Percentiles rank a stretch among this genome's conserved stretches.
phyloP scores from a whole-genome alignment of 2,329 filamentous ascomycete species.

The Shiraia sp. region DNA sequence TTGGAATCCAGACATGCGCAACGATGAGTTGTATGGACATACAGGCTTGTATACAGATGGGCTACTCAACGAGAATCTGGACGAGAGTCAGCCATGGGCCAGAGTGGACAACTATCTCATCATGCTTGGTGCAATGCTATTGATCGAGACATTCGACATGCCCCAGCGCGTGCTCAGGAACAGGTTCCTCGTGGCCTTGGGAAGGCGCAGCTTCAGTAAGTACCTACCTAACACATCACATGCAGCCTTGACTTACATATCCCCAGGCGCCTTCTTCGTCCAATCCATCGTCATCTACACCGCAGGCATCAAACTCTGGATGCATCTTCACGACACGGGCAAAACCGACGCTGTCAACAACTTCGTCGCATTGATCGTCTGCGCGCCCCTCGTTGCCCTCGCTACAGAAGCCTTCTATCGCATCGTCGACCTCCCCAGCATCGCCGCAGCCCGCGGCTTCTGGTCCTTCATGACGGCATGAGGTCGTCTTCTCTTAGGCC shows the following conservation, averaged over 20 bases:
- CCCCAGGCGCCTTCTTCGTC: conserved; percentile 44
- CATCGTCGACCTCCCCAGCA: conserved; percentile 14
- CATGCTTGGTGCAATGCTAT: conserved; percentile 43
- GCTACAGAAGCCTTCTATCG: conserved; percentile 21
- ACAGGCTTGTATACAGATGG: conserved; percentile 42
- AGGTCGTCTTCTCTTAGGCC: no score
- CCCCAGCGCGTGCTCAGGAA: conserved; percentile 41
- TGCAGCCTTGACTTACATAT: background rate
- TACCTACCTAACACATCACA: background rate
- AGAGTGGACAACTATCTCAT: conserved; percentile 48
- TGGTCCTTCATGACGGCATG: no score
- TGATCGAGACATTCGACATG: conserved; percentile 42
- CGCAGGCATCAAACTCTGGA: conserved; percentile 50
- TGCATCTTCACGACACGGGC: conserved; percentile 10
- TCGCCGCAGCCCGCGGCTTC: no score
- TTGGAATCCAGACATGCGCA: conserved; percentile 34
- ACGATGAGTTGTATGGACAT: conserved; percentile 43
- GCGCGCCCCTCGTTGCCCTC: conserved; percentile 3
- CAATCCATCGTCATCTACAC: conserved; percentile 46
- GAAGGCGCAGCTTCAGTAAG: conserved; percentile 47
- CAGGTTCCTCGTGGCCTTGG: conserved; percentile 40
- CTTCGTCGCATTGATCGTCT: conserved; percentile 13
- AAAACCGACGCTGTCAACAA: conserved; percentile 1
- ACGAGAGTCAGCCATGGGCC: conserved; percentile 36
- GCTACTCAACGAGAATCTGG: conserved; percentile 37